Conservation (phyloP, 176 grass and related monocot species). For the sorghum (Sorghum bicolor) region Sorghum_bicolor_NCBIv3 NC_012870.2:61666001-61666500, state of each 20-base stretch:
- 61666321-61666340: not conserved
- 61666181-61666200: not conserved
- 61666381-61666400: not conserved
- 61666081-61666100: not conserved
- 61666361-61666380: not conserved
- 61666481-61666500: not conserved
- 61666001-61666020: too few relatives aligned
- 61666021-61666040: too few relatives aligned
- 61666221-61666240: not conserved
- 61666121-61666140: not conserved
- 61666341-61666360: not conserved
- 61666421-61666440: conserved; percentile 6
- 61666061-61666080: too few relatives aligned
- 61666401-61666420: not conserved
- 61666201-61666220: not conserved
- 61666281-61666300: not conserved
- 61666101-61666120: not conserved
- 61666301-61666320: not conserved
- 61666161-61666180: not conserved
- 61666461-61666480: not conserved
- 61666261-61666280: not conserved
- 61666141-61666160: not conserved
- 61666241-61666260: not conserved
- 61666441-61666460: conserved; percentile 5
- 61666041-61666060: too few relatives aligned